Conservation (phyloP, 306 rosid genomes). For the Cicer bijugum region DNA sequence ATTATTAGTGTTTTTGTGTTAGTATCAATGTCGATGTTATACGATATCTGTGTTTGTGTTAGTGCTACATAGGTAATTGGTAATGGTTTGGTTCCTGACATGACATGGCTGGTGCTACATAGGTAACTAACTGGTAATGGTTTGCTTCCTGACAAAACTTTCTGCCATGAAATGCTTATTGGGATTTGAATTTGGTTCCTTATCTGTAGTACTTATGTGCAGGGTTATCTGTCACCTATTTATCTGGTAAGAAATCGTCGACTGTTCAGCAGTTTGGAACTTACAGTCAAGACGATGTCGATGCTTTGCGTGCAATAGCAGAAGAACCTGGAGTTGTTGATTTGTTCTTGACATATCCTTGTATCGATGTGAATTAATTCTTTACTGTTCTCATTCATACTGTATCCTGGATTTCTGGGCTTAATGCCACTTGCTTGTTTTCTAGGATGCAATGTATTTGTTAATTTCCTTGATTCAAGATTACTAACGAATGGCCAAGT, state of each 20-base stretch:
- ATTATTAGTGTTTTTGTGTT: too few species aligned
- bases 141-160: not conserved
- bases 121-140: not conserved
- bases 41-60: too few species aligned
- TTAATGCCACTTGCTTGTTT: slow-evolving; percentile 33
- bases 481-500: slow-evolving; percentile 93
- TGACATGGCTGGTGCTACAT: too few species aligned
- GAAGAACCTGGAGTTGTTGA: slow-evolving; percentile 87
- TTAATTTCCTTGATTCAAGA: slow-evolving; percentile 61
- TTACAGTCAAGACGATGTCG: slow-evolving; percentile 82
- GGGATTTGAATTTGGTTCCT: slow-evolving; percentile 20
- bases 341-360: slow-evolving; percentile 94
- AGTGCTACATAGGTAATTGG: not conserved
- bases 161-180: not conserved
- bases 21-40: too few species aligned
- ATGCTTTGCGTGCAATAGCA: slow-evolving; percentile 85
- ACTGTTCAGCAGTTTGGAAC: slow-evolving; percentile 77
- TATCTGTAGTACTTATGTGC: slow-evolving; percentile 27
- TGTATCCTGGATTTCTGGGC: not conserved
- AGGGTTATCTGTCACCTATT: slow-evolving; percentile 81
- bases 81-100: not conserved
- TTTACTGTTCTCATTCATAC: slow-evolving; percentile 17
- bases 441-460: slow-evolving; percentile 29
- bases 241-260: slow-evolving; percentile 71
- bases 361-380: slow-evolving; percentile 12